Evolutionary conservation across 169 alveolate species (phyloP).

Genomic region (Eimeria sp.): DNA sequence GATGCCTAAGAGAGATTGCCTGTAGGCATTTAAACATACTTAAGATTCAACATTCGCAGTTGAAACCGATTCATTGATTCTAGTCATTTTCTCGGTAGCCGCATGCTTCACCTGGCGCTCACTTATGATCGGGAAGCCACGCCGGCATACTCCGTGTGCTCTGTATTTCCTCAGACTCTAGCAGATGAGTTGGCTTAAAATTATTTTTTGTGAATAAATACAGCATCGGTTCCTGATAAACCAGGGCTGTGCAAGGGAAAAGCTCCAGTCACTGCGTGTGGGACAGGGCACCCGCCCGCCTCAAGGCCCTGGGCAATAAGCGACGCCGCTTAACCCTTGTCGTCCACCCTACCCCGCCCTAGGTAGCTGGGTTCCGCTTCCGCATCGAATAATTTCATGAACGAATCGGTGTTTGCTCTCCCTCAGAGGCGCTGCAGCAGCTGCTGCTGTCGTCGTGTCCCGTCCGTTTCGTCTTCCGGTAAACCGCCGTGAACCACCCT

Average conservation of each 20-base stretch:
- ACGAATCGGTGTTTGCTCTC: neutral
- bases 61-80: neutral
- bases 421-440: slow-evolving; percentile 36
- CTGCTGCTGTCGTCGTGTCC: slow-evolving; percentile 19
- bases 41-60: neutral
- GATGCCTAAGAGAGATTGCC: neutral
- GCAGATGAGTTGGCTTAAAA: neutral
- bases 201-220: neutral
- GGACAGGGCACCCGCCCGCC: slow-evolving; percentile 63
- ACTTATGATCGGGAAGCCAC: slow-evolving; percentile 22
- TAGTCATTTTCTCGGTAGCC: neutral
- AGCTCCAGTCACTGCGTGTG: slow-evolving; percentile 12
- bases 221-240: neutral
- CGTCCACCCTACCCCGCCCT: neutral
- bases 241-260: neutral
- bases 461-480: neutral
- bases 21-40: neutral
- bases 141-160: neutral
- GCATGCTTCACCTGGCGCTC: neutral
- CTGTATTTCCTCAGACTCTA: neutral
- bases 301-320: slow-evolving; percentile 54
- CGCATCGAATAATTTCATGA: neutral
- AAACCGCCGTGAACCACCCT: neutral
- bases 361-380: neutral
- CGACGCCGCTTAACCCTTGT: slow-evolving; percentile 27